Percentiles rank a stretch among this genome's conserved stretches.
These are phyloP conservation scores for Gleditsia sinensis DNA, from an alignment of 306 rosid genomes.

Conservation along the genomic window DNA sequence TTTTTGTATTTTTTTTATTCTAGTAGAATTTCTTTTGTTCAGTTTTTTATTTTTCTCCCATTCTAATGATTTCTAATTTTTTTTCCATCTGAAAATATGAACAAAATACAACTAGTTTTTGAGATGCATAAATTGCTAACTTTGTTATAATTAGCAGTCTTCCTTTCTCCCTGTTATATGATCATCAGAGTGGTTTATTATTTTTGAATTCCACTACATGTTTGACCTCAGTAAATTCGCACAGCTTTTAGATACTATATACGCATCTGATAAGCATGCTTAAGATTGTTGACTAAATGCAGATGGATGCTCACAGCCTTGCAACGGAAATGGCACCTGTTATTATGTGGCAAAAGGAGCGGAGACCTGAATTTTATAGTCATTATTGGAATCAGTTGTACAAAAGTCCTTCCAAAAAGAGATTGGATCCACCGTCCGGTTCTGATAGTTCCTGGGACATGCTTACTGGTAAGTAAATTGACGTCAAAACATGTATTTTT, in stretches of 20 bases:
- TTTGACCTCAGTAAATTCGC: conserved; percentile 3
- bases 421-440: conserved; percentile 54
- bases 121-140: conserved; percentile 10
- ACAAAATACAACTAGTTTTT: background rate
- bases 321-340: conserved; percentile 94
- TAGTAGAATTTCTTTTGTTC: conserved; percentile 13
- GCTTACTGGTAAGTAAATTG: conserved; percentile 68
- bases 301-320: conserved; percentile 87
- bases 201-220: conserved; percentile 17
- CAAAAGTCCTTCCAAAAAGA: conserved; percentile 58
- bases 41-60: background rate
- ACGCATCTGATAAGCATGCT: conserved; percentile 28
- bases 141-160: conserved; percentile 21
- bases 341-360: conserved; percentile 78
- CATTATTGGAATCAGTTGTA: conserved; percentile 71
- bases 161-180: conserved; percentile 7
- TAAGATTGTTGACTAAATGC: conserved; percentile 37
- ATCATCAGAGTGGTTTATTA: conserved; percentile 14
- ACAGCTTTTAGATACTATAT: background rate
- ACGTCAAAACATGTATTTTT: conserved; percentile 4
- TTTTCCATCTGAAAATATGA: conserved; percentile 8
- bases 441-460: conserved; percentile 68
- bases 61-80: background rate
- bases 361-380: conserved; percentile 61
- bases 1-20: background rate